A percentile compares a stretch with the other conserved stretches of the same genome.
Evolutionary conservation across 768 basidiomycete species (phyloP).

Genomic region (Psilocybe tampanensis): DNA sequence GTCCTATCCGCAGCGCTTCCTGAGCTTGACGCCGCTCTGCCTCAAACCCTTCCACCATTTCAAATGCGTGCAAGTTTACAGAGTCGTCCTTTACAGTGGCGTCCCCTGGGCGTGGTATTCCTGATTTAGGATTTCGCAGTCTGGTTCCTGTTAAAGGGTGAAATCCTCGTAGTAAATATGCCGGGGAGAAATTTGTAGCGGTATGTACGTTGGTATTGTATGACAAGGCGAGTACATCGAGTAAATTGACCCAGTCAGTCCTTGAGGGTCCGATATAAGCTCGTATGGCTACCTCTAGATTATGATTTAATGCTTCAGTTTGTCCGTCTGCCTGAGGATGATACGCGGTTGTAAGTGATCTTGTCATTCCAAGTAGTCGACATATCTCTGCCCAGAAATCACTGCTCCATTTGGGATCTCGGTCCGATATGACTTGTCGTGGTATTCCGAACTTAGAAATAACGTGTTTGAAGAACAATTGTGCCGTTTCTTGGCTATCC

Average conservation of each 20-base stretch:
- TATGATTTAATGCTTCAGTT: slow-evolving; percentile 30
- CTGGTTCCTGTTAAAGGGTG: slow-evolving; percentile 13
- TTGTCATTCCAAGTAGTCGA: slow-evolving; percentile 15
- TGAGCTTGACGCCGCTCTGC: slow-evolving; percentile 8
- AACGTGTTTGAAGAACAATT: slow-evolving; percentile 22
- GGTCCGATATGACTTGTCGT: slow-evolving; percentile 18
- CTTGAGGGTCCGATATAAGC: slow-evolving; percentile 26
- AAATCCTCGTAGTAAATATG: slow-evolving; percentile 31
- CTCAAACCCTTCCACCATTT: slow-evolving; percentile 12
- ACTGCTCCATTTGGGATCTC: slow-evolving; percentile 21
- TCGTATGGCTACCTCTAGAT: slow-evolving; percentile 29
- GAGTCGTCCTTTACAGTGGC: neutral
- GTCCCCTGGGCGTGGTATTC: neutral
- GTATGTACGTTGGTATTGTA: slow-evolving; percentile 31
- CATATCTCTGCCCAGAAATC: slow-evolving; percentile 30
- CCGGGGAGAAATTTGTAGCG: slow-evolving; percentile 26
- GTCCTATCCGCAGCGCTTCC: slow-evolving; percentile 18
- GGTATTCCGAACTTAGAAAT: slow-evolving; percentile 24
- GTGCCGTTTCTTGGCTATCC: slow-evolving; percentile 24
- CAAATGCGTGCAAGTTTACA: neutral
- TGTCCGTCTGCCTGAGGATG: slow-evolving; percentile 42
- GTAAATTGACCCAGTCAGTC: slow-evolving; percentile 26
- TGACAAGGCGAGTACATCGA: slow-evolving; percentile 27
- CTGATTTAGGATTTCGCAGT: neutral
- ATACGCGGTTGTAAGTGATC: slow-evolving; percentile 30